A percentile compares a stretch with the other conserved stretches of the same genome.
These are phyloP conservation scores for Trichoderma endophyticum DNA, from an alignment of 2,329 filamentous ascomycete genomes.

Conservation along the genomic window DNA sequence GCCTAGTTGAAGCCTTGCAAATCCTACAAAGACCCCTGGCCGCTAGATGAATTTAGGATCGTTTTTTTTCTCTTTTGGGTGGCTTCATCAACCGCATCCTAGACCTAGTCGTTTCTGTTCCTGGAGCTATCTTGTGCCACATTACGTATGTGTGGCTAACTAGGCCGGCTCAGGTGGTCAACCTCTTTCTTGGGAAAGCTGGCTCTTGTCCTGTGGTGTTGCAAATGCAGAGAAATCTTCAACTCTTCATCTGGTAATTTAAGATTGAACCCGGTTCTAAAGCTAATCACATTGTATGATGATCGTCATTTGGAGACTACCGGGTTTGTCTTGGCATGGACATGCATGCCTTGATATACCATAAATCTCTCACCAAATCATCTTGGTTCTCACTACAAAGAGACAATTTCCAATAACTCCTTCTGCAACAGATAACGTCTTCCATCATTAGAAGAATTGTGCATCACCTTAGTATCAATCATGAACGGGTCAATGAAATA, in stretches of 20 bases:
- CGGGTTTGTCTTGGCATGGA: neutral
- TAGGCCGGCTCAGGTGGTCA: neutral
- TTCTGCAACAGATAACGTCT: neutral
- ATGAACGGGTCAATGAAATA: neutral
- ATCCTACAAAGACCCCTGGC: neutral
- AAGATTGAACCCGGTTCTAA: neutral
- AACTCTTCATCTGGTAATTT: neutral
- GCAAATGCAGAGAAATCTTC: neutral
- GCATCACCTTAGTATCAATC: neutral
- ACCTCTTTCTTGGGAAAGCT: neutral
- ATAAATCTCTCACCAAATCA: neutral
- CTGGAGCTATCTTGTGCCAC: neutral
- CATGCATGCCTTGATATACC: neutral
- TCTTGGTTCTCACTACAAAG: neutral
- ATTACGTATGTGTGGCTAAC: conserved; percentile 2
- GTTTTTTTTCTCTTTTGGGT: neutral
- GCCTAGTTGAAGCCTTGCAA: neutral
- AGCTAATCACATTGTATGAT: neutral
- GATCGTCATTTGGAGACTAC: neutral
- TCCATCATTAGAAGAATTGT: neutral
- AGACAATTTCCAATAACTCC: neutral
- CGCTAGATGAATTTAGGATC: neutral
- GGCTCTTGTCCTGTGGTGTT: neutral
- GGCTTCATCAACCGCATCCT: conserved; percentile 1
- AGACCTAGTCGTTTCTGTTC: neutral